Conservation (phyloP, 495 filamentous ascomycete genomes). For the Penicillium psychrofluorescens region DNA sequence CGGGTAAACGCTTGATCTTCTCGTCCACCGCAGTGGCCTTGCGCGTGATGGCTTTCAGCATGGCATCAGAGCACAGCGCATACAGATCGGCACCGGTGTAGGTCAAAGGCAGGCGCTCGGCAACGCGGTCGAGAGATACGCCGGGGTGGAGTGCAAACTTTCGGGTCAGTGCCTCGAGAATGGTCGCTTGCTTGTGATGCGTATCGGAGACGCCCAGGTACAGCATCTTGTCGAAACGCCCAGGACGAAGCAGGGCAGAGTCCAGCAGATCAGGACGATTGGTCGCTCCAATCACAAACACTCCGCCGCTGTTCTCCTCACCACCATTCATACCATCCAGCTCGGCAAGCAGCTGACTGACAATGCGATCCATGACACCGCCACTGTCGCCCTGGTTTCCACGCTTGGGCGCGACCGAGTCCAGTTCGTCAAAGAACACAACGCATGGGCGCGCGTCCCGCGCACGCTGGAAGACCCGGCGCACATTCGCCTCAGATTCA, state of each 20-base stretch:
- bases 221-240: slow-evolving; percentile 98
- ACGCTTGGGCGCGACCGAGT: slow-evolving; percentile 93
- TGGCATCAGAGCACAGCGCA: slow-evolving; percentile 91
- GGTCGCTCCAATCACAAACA: slow-evolving; percentile 96
- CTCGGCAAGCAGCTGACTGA: slow-evolving; percentile 90
- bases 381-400: slow-evolving; percentile 97
- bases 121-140: slow-evolving; percentile 65
- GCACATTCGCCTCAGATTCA: slow-evolving; percentile 95
- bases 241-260: slow-evolving; percentile 81
- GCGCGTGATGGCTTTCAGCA: slow-evolving; percentile 96
- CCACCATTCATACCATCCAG: slow-evolving; percentile 96
- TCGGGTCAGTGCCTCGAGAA: slow-evolving; percentile 86
- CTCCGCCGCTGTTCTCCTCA: slow-evolving; percentile 74
- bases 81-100: slow-evolving; percentile 98
- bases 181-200: slow-evolving; percentile 90
- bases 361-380: slow-evolving; percentile 98
- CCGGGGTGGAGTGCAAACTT: slow-evolving; percentile 81
- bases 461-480: slow-evolving; percentile 90
- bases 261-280: slow-evolving; percentile 93
- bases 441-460: slow-evolving; percentile 94
- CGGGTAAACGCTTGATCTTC: slow-evolving; percentile 59
- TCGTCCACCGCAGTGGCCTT: slow-evolving; percentile 78
- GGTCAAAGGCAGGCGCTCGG: slow-evolving; percentile 80
- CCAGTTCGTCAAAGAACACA: slow-evolving; percentile 97
- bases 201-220: slow-evolving; percentile 95